Percentiles rank a stretch among this genome's conserved stretches.
Conservation (phyloP, 768 basidiomycete species). For the Russula earlei region DNA sequence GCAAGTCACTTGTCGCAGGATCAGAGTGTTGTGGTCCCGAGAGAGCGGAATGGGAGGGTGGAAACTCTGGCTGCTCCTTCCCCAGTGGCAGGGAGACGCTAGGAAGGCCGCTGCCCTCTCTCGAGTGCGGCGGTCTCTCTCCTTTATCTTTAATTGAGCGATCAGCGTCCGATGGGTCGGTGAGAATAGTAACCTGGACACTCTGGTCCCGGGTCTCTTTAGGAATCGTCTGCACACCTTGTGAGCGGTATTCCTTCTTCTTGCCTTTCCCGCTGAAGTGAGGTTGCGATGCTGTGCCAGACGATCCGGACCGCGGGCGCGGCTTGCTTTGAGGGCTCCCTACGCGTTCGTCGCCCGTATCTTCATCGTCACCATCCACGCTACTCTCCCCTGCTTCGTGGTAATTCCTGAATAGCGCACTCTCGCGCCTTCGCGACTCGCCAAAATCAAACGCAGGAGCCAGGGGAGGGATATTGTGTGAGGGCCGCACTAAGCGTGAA, state of each 20-base stretch:
- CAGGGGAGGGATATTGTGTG: conserved; percentile 31
- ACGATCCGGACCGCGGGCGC: conserved; percentile 26
- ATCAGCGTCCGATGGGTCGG: conserved; percentile 16
- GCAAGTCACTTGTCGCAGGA: background rate
- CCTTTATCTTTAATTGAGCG: conserved; percentile 17
- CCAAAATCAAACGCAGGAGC: conserved; percentile 44
- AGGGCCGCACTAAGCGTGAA: conserved; percentile 45
- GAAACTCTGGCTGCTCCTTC: background rate
- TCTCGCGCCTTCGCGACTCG: conserved; percentile 25
- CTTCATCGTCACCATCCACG: conserved; percentile 76
- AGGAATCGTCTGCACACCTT: conserved; percentile 62
- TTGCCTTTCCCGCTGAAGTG: conserved; percentile 26
- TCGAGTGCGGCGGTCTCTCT: conserved; percentile 4
- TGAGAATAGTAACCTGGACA: conserved; percentile 43
- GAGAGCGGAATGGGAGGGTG: background rate
- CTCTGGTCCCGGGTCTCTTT: conserved; percentile 45
- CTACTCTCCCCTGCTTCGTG: conserved; percentile 58
- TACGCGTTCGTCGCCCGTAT: conserved; percentile 31
- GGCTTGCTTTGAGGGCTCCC: conserved; percentile 21
- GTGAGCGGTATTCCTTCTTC: conserved; percentile 49
- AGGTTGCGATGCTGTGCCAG: conserved; percentile 5
- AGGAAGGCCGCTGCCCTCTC: conserved; percentile 7
- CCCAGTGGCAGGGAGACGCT: background rate
- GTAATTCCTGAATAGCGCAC: conserved; percentile 35
- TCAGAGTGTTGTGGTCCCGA: background rate